Conservation (phyloP, 257 asterid species). For the Ballota nigra region DNA sequence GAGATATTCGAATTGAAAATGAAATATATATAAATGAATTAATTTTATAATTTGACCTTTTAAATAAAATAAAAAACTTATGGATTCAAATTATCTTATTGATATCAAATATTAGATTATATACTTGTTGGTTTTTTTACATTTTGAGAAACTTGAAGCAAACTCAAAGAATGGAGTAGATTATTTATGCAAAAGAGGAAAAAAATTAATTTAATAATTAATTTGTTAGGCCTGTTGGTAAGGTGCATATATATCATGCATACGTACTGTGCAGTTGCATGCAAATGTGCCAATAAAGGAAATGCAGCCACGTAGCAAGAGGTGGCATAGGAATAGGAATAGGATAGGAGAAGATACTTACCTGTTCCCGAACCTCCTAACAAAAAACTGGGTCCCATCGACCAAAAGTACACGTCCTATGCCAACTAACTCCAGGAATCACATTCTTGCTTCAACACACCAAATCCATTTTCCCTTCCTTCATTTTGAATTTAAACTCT, state of each 20-base stretch:
- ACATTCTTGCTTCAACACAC: not conserved
- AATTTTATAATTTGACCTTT: too few relatives aligned
- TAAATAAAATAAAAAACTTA: too few relatives aligned
- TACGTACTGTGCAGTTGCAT: conserved; percentile 11
- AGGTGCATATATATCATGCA: not conserved
- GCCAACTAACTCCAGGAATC: not conserved
- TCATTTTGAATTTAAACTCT: not conserved
- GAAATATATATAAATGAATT: too few relatives aligned
- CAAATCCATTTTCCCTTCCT: not conserved
- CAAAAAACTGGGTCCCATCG: conserved; percentile 40
- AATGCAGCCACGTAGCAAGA: conserved; percentile 36
- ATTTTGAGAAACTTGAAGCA: too few relatives aligned
- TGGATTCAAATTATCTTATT: too few relatives aligned
- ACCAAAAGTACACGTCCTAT: conserved; percentile 6
- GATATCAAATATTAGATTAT: too few relatives aligned
- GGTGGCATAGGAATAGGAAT: not conserved
- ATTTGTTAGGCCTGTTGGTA: not conserved
- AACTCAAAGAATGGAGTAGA: too few relatives aligned
- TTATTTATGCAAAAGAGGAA: not conserved
- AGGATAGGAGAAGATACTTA: not conserved
- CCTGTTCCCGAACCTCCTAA: conserved; percentile 49
- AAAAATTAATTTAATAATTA: not conserved
- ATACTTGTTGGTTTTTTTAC: too few relatives aligned
- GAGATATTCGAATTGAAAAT: too few relatives aligned
- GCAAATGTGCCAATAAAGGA: conserved; percentile 13